Evolutionary conservation across 2,329 filamentous ascomycete genomes (phyloP), one percentile per base, ranked within the genome.

Genomic region (Blumeria graminis): DNA sequence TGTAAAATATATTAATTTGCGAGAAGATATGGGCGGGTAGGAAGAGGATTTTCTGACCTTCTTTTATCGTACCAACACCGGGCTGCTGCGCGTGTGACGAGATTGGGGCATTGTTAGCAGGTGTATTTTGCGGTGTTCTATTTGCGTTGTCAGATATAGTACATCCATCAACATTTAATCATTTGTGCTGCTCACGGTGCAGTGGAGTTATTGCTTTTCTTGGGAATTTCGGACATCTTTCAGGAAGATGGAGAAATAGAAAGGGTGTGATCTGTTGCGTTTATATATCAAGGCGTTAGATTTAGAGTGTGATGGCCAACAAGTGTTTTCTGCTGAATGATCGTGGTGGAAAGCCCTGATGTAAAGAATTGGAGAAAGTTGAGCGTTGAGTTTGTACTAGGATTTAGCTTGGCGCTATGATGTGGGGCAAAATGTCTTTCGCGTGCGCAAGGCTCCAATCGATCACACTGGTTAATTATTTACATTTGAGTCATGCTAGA

Each of bases 61-160:
- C 92, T 71, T 90, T 92, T 74, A 98, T 96, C 71, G 87, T 95
- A 63, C 86, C 76, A 61, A 98, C 83, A 63, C 84, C 86, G 60
- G 92, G 92, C 73, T 94, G 87, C 73, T 94, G 88, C 64, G 93
- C 92, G 71, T 92, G 90, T 60, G 90, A 96, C 56, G 89, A 94
- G 72, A 98, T 96, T 62, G 92, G 92, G 63, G 93, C 92, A 74
- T 90, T 89, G 72, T 81, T 88, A 63, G 87, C 84, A 63, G 92
- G 92, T 57, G 92, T 98, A 76, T 98, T 98, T 74, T 98, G 92
- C 67, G 92, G 92, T 68, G 92, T 98, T 67, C 92, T 96, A 71
- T 65, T 65, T 64, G 50, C 55, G 22, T 52, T 56, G 58, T 65
- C 57, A 65, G 60, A 22, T 50, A 36, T 43, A 56, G 33, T 38